phyloP scores from a whole-genome alignment of 176 grass and related monocot species.

The Areca catechu region DNA sequence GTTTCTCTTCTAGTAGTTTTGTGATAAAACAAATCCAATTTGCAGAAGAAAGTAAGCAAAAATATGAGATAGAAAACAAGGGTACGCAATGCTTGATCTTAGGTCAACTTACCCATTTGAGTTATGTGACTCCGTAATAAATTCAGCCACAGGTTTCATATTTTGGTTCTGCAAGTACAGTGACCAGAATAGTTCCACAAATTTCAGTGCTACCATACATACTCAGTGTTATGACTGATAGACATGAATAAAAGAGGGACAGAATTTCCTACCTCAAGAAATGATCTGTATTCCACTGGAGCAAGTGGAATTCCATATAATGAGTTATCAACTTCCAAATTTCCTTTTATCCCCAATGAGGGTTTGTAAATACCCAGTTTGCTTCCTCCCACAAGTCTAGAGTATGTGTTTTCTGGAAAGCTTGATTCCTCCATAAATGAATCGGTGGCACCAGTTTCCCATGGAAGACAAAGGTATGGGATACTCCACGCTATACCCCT shows the following conservation, averaged over 20 bases:
- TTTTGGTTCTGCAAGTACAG: slow-evolving; percentile 55
- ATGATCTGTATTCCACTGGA: slow-evolving; percentile 59
- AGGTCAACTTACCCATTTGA: slow-evolving; percentile 41
- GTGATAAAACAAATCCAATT: too few relatives aligned
- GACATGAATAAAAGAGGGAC: too few relatives aligned
- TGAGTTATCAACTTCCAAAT: slow-evolving; percentile 16
- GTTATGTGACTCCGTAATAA: slow-evolving; percentile 57
- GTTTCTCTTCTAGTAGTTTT: too few relatives aligned
- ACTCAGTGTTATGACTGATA: too few relatives aligned
- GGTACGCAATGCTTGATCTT: background rate
- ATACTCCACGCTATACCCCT: slow-evolving; percentile 85
- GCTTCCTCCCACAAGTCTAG: slow-evolving; percentile 41
- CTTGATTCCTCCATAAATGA: slow-evolving; percentile 51
- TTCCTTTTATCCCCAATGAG: slow-evolving; percentile 12
- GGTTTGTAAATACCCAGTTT: slow-evolving; percentile 14
- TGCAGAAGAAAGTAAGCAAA: too few relatives aligned
- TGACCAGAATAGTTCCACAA: background rate
- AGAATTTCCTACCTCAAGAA: slow-evolving; percentile 54
- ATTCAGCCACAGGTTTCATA: slow-evolving; percentile 80
- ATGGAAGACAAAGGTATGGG: slow-evolving; percentile 66
- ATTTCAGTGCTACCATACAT: too few relatives aligned
- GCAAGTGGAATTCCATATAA: slow-evolving; percentile 49
- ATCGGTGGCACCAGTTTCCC: slow-evolving; percentile 53
- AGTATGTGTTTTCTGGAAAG: slow-evolving; percentile 40
- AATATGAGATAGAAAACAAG: background rate